Percentiles rank a stretch among this genome's conserved stretches.
phyloP scores from a whole-genome alignment of 768 basidiomycete species.

The Udeniomyces megalosporus region DNA sequence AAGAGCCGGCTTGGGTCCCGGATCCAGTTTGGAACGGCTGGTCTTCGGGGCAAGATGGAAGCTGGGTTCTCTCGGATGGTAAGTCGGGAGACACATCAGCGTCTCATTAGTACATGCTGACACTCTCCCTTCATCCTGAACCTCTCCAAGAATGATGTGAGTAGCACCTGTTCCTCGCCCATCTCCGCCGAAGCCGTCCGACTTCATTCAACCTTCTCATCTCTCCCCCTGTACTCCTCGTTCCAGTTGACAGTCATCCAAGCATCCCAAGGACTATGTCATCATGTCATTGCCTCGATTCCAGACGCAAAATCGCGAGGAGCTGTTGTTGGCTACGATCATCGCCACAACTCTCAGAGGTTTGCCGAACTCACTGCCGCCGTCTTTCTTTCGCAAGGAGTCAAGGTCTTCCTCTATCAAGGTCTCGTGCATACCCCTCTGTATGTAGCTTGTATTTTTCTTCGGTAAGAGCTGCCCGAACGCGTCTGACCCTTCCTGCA shows the following conservation, averaged over 20 bases:
- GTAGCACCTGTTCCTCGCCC: neutral
- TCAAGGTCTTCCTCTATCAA: constrained; percentile 52
- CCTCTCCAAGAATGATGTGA: constrained; percentile 61
- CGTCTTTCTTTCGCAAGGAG: constrained; percentile 46
- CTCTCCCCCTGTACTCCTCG: neutral
- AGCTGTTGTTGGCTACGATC: constrained; percentile 72
- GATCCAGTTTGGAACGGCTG: constrained; percentile 78
- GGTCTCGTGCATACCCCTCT: constrained; percentile 68
- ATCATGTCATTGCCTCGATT: constrained; percentile 47
- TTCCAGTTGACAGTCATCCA: constrained; percentile 50
- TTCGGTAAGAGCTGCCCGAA: too few species aligned
- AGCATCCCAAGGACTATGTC: constrained; percentile 68
- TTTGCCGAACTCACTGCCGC: constrained; percentile 64
- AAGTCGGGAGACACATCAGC: too few species aligned
- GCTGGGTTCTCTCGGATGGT: constrained; percentile 82
- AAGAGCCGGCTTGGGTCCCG: constrained; percentile 31
- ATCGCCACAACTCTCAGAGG: constrained; percentile 57
- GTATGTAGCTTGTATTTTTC: constrained; percentile 31
- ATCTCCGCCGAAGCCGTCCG: neutral
- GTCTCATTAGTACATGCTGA: too few species aligned
- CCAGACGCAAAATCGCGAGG: constrained; percentile 43
- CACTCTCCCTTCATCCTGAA: too few species aligned
- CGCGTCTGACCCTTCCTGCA: too few species aligned
- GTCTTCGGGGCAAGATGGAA: constrained; percentile 65
- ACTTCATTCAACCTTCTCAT: neutral